Conservation (phyloP, 441 rosid species). For the Pelargonium exstipulatum region DNA sequence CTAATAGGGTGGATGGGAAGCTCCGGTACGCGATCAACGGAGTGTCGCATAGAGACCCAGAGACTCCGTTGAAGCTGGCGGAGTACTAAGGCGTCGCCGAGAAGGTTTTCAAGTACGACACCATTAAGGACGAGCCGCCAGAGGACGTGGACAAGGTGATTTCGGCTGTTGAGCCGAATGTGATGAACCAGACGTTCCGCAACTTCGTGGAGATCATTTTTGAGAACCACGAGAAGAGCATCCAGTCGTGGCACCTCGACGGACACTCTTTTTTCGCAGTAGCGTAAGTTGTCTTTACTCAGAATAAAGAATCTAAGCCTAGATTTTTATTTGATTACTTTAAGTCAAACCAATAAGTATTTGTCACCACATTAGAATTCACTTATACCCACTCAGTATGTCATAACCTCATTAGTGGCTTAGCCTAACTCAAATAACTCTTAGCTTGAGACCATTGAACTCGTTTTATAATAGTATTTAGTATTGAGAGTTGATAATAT, state of each 20-base stretch:
- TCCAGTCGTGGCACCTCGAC: constrained; percentile 82
- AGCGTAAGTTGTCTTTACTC: constrained; percentile 48
- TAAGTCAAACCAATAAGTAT: background rate
- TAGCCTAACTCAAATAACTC: no score
- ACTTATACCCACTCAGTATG: no score
- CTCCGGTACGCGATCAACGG: constrained; percentile 85
- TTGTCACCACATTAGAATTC: no score
- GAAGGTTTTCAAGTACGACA: constrained; percentile 1
- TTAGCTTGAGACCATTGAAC: no score
- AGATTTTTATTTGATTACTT: background rate
- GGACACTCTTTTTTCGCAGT: constrained; percentile 90
- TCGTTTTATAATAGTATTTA: background rate
- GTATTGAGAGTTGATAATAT: background rate
- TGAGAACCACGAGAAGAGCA: constrained; percentile 53
- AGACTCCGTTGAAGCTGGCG: constrained; percentile 90
- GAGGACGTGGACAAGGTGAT: background rate
- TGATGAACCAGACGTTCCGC: background rate
- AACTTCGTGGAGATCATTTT: constrained; percentile 67
- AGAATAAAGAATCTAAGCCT: background rate
- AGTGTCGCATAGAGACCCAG: constrained; percentile 52
- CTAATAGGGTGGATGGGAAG: constrained; percentile 70
- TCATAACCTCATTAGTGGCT: no score
- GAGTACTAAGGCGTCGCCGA: constrained; percentile 58
- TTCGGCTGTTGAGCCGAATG: background rate
- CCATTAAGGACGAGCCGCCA: background rate